These are phyloP conservation scores for Sistotremastrum niveocremeum DNA, from an alignment of 768 basidiomycete genomes.

Conservation along the genomic window DNA sequence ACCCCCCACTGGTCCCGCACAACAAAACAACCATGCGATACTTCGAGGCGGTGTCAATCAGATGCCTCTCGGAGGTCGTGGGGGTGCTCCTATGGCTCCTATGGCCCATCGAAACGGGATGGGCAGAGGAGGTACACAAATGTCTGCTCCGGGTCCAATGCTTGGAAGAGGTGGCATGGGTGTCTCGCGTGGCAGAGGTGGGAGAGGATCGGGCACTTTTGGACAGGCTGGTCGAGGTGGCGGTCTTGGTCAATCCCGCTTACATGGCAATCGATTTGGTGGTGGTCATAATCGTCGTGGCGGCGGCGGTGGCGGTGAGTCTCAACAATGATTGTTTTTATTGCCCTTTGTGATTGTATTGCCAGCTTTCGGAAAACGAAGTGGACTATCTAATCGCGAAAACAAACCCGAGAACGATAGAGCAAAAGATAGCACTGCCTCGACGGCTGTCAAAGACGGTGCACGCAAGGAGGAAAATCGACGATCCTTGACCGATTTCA, in stretches of 20 bases:
- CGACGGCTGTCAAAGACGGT: slow-evolving; percentile 34
- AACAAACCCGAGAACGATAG: slow-evolving; percentile 5
- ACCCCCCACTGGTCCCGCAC: slow-evolving; percentile 12
- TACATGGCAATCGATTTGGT: slow-evolving; percentile 15
- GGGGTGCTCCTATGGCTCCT: slow-evolving; percentile 28
- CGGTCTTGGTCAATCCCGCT: slow-evolving; percentile 4
- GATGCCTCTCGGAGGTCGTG: slow-evolving; percentile 26
- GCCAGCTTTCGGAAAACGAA: no score
- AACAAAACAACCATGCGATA: slow-evolving; percentile 11
- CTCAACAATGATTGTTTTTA: slow-evolving; percentile 36
- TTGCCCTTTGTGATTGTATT: slow-evolving; percentile 25
- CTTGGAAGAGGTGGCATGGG: slow-evolving; percentile 25
- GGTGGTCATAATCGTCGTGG: slow-evolving; percentile 26
- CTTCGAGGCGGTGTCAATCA: slow-evolving; percentile 22
- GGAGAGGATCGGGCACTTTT: slow-evolving; percentile 5
- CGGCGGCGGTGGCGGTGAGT: slow-evolving; percentile 19
- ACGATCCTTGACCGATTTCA: slow-evolving; percentile 94
- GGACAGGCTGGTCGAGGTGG: slow-evolving; percentile 25
- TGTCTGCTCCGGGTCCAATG: neutral
- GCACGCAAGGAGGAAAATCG: slow-evolving; percentile 60
- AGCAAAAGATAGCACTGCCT: neutral
- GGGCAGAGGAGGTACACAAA: slow-evolving; percentile 27
- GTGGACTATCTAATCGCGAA: slow-evolving; percentile 6
- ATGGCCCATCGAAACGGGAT: slow-evolving; percentile 14
- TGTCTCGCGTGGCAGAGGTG: slow-evolving; percentile 28